A percentile compares a stretch with the other conserved stretches of the same genome.
Conservation (phyloP, 345 rosid species). For the Populus ilicifolia region DNA sequence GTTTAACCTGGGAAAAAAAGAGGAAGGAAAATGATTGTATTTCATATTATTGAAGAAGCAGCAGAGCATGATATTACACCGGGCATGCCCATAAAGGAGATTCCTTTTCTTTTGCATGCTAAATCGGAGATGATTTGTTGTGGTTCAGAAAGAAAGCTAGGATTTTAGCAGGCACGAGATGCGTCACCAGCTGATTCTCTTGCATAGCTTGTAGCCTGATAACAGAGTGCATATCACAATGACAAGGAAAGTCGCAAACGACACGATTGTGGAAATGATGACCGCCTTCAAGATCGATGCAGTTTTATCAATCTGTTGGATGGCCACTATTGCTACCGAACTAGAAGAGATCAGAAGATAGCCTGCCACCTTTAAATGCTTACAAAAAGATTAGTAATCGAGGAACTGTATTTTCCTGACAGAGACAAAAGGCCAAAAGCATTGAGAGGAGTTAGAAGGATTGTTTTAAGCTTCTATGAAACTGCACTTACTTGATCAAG, state of each 20-base stretch:
- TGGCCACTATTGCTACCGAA: constrained; percentile 44
- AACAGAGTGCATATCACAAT: constrained; percentile 40
- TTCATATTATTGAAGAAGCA: not conserved
- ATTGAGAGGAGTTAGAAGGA: not conserved
- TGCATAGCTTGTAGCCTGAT: constrained; percentile 82
- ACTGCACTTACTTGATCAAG: constrained; percentile 51
- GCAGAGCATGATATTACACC: not conserved
- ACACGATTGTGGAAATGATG: constrained; percentile 40
- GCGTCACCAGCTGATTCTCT: constrained; percentile 63
- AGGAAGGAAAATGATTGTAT: too few relatives aligned
- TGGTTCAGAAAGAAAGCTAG: not conserved
- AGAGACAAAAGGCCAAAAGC: not conserved
- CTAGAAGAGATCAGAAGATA: constrained; percentile 68
- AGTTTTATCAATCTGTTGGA: constrained; percentile 25
- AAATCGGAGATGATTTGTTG: not conserved
- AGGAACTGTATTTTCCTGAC: not conserved
- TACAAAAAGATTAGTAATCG: constrained; percentile 5
- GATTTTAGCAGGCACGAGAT: not conserved
- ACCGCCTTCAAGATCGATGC: constrained; percentile 43
- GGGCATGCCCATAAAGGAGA: not conserved
- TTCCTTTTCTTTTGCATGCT: not conserved
- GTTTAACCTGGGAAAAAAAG: not conserved
- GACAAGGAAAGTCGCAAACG: constrained; percentile 47
- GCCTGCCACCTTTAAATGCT: constrained; percentile 37
- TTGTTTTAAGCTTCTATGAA: not conserved